Conservation (phyloP, 169 alveolate species). For the Amoebophrya sp. region DNA sequence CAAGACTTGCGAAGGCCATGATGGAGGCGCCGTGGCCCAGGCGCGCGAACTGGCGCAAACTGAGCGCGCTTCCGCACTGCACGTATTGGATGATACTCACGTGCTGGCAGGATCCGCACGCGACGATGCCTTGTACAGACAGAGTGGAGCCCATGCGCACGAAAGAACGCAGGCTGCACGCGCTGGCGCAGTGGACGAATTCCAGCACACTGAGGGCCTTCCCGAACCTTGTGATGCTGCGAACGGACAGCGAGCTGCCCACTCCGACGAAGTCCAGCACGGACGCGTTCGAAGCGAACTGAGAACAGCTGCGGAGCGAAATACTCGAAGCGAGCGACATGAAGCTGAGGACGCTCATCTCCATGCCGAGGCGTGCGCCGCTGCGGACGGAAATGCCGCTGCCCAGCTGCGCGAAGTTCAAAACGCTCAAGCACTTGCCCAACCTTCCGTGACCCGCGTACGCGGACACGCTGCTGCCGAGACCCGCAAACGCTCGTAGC, state of each 20-base stretch:
- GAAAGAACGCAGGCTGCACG: neutral
- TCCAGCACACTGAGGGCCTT: neutral
- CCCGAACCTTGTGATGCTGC: neutral
- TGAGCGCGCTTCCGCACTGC: neutral
- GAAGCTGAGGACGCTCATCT: neutral
- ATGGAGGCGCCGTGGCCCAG: neutral
- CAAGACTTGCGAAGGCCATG: neutral
- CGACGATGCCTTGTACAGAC: neutral
- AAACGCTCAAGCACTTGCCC: neutral
- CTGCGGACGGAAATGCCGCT: neutral
- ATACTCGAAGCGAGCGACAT: neutral
- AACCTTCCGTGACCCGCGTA: too few species aligned
- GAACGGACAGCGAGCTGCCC: slow-evolving; percentile 24
- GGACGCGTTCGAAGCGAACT: neutral
- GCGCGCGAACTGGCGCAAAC: neutral
- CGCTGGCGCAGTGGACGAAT: neutral
- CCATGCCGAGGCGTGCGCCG: neutral
- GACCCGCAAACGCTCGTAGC: neutral
- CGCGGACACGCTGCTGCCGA: slow-evolving; percentile 23
- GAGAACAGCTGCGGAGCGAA: slow-evolving; percentile 22
- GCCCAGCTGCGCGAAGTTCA: neutral
- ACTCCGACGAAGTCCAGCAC: neutral
- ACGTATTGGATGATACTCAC: neutral
- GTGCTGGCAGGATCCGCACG: neutral
- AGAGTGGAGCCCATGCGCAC: slow-evolving; percentile 24